Conservation (phyloP, 1,284 basidiomycete genomes). For the Fomitiporia mediterranea region DNA sequence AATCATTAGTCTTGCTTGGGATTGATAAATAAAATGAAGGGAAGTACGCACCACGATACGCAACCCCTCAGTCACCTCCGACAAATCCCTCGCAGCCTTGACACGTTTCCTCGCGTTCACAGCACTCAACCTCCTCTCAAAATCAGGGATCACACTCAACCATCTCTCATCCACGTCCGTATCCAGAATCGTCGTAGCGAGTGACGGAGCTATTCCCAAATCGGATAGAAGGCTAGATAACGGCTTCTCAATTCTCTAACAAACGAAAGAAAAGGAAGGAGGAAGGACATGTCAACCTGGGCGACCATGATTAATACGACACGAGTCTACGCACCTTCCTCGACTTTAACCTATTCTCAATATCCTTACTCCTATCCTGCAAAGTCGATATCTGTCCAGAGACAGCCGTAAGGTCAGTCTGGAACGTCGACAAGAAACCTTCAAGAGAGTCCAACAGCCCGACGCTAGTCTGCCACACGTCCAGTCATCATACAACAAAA, state of each 20-base stretch:
- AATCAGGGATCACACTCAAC: constrained; percentile 74
- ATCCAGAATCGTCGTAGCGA: constrained; percentile 81
- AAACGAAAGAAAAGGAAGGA: constrained; percentile 9
- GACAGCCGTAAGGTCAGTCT: constrained; percentile 87
- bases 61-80: constrained; percentile 80
- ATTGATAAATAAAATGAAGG: background rate
- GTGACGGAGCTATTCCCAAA: constrained; percentile 77
- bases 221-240: constrained; percentile 77
- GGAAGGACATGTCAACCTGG: background rate
- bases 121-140: constrained; percentile 72
- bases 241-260: constrained; percentile 82
- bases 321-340: constrained; percentile 57
- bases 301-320: background rate
- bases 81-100: constrained; percentile 79
- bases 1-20: constrained; percentile 6
- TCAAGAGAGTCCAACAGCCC: constrained; percentile 81
- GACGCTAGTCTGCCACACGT: constrained; percentile 56
- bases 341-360: constrained; percentile 81
- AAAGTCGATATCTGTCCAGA: constrained; percentile 95
- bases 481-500: background rate
- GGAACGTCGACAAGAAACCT: constrained; percentile 90
- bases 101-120: constrained; percentile 71
- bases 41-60: constrained; percentile 66
- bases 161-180: constrained; percentile 79
- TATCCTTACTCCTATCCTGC: constrained; percentile 84